Evolutionary conservation across 2,329 filamentous ascomycete genomes (phyloP).

Genomic region (Fusarium mundagurra): DNA sequence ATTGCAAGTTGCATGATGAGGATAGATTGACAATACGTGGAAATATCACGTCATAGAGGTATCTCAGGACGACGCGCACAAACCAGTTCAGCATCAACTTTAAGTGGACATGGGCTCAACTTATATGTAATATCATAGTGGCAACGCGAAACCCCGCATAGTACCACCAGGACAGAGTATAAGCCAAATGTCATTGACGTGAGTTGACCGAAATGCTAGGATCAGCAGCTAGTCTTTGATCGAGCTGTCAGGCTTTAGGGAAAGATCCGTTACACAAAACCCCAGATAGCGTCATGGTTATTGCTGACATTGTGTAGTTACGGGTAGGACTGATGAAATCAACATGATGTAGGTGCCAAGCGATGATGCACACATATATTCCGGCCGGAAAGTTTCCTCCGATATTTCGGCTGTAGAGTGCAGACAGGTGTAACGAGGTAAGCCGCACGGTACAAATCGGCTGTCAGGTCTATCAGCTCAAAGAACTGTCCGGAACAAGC

Average conservation of each 20-base stretch:
- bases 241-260: neutral
- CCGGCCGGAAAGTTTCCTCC: neutral
- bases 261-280: neutral
- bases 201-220: neutral
- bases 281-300: neutral
- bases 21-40: fast-evolving
- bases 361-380: neutral
- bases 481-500: fast-evolving
- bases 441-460: too few relatives aligned
- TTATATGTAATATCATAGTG: neutral
- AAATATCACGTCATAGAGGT: too few relatives aligned
- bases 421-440: too few relatives aligned
- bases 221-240: neutral
- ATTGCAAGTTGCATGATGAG: neutral
- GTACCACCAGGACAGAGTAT: too few relatives aligned
- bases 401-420: too few relatives aligned
- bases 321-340: neutral
- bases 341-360: neutral
- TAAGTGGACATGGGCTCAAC: fast-evolving
- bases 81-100: fast-evolving
- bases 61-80: too few relatives aligned
- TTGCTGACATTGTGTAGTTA: neutral
- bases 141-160: fast-evolving
- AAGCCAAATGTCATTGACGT: neutral
- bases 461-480: too few relatives aligned